Base-by-base conservation (phyloP, 352 stramenopile species). In the Phytophthora colocasiae region DNA sequence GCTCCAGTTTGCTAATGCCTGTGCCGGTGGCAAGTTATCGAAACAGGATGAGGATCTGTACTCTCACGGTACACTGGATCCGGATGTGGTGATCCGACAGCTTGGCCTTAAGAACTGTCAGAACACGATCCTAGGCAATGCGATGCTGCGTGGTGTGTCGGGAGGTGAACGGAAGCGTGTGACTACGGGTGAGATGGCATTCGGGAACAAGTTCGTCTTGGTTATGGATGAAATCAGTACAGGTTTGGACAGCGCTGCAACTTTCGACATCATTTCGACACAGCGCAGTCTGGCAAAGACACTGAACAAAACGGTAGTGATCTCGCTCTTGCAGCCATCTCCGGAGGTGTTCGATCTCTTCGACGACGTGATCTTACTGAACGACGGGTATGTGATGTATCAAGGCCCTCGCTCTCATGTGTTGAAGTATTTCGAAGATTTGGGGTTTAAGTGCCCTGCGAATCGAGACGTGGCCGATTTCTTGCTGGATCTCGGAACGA, bases 311-410 rank as follows among this genome's bases (percentile, higher is more conserved):
- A 85, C 80, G 6, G 52, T 74, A 6, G 73, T 87, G n/a, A 82
- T 97, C 11, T 85, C 87, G 4, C 65, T 98, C 29, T 69, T 97
- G 8, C 80, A 98, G 75, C 74, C 74, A 6, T 85, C 93, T n/a
- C 79, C 75, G 0, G 77, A 86, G 15, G 75, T 88, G 4, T 74
- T 85, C 5, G 41, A 40, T 14, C 65, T 97, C 12, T 98, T 98
- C 70, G 94, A 98, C 74, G 85, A 98, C 34, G 59, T 98, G 12
- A 86, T 97, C 12, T 31, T 98, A 22, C 57, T 98, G 32, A 87
- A 90, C 71, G 74, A 94, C 50, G 93, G 94, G 26, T 69, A 81
- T 15, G 76, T 98, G 12, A 82, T 98, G 43, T 98, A 96, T 69
- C 71, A 67, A 94, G 49, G 70, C 90, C 49, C 85, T 81, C 68